Conservation (phyloP, 2,329 filamentous ascomycete species). For the Aspergillus puulaauensis region DNA sequence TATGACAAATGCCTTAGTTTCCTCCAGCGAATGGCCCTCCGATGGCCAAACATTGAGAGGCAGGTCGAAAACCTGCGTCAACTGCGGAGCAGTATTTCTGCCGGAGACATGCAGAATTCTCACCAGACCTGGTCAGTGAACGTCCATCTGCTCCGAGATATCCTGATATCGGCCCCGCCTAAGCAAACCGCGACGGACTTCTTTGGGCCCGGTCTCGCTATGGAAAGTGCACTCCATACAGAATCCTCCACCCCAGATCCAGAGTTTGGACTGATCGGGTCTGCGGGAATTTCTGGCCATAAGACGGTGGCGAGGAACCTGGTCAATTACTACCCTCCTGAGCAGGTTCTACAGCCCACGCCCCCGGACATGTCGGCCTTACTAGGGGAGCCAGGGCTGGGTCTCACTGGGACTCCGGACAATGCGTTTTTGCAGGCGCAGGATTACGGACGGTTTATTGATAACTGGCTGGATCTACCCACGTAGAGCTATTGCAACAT, state of each 20-base stretch:
- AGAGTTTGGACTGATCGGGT: constrained; percentile 6
- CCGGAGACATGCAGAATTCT: constrained; percentile 5
- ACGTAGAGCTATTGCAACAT: neutral
- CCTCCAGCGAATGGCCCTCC: constrained; percentile 28
- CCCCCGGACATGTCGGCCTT: constrained; percentile 4
- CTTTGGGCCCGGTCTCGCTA: neutral
- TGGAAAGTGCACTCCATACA: neutral
- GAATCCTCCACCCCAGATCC: neutral
- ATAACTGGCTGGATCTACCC: constrained; percentile 8
- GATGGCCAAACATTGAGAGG: constrained; percentile 36
- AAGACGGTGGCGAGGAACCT: constrained; percentile 6
- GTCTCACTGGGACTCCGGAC: neutral
- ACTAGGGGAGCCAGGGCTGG: constrained; percentile 1
- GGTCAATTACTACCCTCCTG: constrained; percentile 8
- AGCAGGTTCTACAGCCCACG: constrained; percentile 4
- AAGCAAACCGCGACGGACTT: constrained; percentile 1
- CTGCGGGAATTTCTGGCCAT: constrained; percentile 8
- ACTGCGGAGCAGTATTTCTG: constrained; percentile 5
- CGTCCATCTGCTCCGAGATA: constrained; percentile 4
- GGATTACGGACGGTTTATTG: constrained; percentile 6
- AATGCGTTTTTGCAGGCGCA: too few species aligned
- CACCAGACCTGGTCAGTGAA: constrained; percentile 15
- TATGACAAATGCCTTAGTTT: constrained; percentile 44
- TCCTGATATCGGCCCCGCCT: neutral
- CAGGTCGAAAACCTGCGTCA: constrained; percentile 9